Percentiles rank a stretch among this genome's conserved stretches.
Evolutionary conservation across 2,329 filamentous ascomycete genomes (phyloP).

Genomic region (Xylariaceae sp.): DNA sequence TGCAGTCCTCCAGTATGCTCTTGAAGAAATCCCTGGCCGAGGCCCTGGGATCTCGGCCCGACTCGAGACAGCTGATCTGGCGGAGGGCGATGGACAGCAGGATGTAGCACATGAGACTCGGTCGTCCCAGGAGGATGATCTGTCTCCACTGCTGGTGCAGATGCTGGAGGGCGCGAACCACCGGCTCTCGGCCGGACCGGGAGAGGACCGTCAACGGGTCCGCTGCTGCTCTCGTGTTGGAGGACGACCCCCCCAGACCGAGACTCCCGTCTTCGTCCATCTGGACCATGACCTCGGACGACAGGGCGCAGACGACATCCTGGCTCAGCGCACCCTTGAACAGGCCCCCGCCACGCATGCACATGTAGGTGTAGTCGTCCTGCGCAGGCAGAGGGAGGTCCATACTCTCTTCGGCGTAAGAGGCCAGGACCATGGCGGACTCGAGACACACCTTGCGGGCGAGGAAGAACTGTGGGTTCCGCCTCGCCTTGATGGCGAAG

Average conservation of each 20-base stretch:
- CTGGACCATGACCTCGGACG: constrained; percentile 14
- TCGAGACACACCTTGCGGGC: constrained; percentile 19
- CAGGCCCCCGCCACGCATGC: constrained; percentile 14
- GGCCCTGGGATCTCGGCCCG: constrained; percentile 1
- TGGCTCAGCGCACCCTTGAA: constrained; percentile 17
- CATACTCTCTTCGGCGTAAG: constrained; percentile 10
- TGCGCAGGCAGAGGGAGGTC: constrained; percentile 1
- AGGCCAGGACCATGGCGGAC: constrained; percentile 15
- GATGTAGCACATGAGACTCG: constrained; percentile 17
- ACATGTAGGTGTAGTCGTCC: constrained; percentile 14
- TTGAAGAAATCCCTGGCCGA: constrained; percentile 6
- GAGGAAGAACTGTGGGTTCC: constrained; percentile 16
- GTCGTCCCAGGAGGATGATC: constrained; percentile 13
- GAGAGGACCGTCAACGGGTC: constrained; percentile 11
- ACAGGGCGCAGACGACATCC: constrained; percentile 11
- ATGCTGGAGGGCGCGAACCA: constrained; percentile 9
- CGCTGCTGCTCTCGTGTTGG: background rate
- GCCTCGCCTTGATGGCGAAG: constrained; percentile 12
- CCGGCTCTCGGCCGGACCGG: constrained; percentile 8
- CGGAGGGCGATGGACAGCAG: constrained; percentile 14
- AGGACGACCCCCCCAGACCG: background rate
- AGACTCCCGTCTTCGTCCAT: constrained; percentile 11
- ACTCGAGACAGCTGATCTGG: constrained; percentile 12
- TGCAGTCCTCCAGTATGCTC: constrained; percentile 5
- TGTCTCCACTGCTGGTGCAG: constrained; percentile 14